Evolutionary conservation across 2,329 filamentous ascomycete genomes (phyloP).

Genomic region (Aspergillus vadensis): DNA sequence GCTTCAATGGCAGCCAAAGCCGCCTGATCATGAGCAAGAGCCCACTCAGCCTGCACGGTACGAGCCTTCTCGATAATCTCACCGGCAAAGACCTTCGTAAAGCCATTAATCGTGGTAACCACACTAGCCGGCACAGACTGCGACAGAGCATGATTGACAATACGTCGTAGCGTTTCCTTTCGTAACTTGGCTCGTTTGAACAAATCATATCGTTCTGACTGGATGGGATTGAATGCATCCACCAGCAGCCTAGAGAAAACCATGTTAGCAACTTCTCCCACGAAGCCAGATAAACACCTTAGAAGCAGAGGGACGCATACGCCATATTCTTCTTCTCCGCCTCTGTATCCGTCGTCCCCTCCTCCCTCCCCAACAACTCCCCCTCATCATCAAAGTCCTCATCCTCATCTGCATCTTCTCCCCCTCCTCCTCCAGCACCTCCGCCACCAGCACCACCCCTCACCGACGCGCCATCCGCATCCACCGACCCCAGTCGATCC

Average conservation of each 20-base stretch:
- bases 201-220: conserved; percentile 52
- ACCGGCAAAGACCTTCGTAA: conserved; percentile 67
- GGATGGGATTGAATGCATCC: conserved; percentile 50
- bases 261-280: background rate
- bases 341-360: conserved; percentile 50
- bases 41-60: conserved; percentile 60
- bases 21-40: conserved; percentile 53
- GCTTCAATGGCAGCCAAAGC: conserved; percentile 58
- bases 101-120: conserved; percentile 64
- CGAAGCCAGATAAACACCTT: background rate
- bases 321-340: conserved; percentile 55
- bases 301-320: conserved; percentile 33
- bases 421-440: conserved; percentile 43
- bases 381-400: conserved; percentile 54
- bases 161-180: conserved; percentile 54
- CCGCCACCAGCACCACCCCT: conserved; percentile 32
- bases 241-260: conserved; percentile 42
- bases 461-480: conserved; percentile 36
- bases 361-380: conserved; percentile 49
- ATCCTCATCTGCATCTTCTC: conserved; percentile 54
- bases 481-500: conserved; percentile 35
- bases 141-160: conserved; percentile 68
- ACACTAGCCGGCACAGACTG: conserved; percentile 67
- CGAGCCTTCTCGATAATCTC: conserved; percentile 66
- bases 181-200: conserved; percentile 54